Evolutionary conservation across 495 filamentous ascomycete genomes (phyloP).

Genomic region (Hypoxylon fragiforme): DNA sequence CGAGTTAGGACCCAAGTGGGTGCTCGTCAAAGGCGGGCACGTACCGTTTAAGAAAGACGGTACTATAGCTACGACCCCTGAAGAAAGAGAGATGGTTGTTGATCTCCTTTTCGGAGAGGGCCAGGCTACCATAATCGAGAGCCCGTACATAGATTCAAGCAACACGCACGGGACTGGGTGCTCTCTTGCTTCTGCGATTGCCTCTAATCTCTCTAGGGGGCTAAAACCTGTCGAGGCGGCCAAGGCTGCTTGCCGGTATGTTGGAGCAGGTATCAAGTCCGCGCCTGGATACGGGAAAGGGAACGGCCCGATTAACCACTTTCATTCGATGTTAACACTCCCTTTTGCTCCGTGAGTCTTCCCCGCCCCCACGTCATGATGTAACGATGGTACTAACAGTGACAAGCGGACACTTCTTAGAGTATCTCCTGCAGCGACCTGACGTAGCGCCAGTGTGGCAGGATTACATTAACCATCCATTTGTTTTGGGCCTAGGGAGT

Average conservation of each 20-base stretch:
- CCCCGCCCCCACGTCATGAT: background rate
- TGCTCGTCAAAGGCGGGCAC: conserved; percentile 92
- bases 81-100: conserved; percentile 66
- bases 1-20: conserved; percentile 70
- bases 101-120: conserved; percentile 72
- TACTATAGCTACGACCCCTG: conserved; percentile 53
- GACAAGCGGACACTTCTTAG: conserved; percentile 74
- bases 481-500: conserved; percentile 73
- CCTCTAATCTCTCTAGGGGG: conserved; percentile 75
- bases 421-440: conserved; percentile 75
- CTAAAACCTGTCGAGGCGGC: conserved; percentile 64
- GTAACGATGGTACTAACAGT: conserved; percentile 5
- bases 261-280: conserved; percentile 81
- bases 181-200: conserved; percentile 92
- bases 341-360: conserved; percentile 84
- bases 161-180: conserved; percentile 97
- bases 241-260: conserved; percentile 70
- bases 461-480: conserved; percentile 74
- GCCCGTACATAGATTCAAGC: conserved; percentile 65
- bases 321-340: conserved; percentile 78
- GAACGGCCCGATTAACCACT: conserved; percentile 90
- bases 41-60: conserved; percentile 71
- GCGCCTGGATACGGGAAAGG: conserved; percentile 75
- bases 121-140: conserved; percentile 62
- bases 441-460: conserved; percentile 74